These are phyloP conservation scores for Calvatia gigantea DNA, from an alignment of 768 basidiomycete species.

Conservation along the genomic window DNA sequence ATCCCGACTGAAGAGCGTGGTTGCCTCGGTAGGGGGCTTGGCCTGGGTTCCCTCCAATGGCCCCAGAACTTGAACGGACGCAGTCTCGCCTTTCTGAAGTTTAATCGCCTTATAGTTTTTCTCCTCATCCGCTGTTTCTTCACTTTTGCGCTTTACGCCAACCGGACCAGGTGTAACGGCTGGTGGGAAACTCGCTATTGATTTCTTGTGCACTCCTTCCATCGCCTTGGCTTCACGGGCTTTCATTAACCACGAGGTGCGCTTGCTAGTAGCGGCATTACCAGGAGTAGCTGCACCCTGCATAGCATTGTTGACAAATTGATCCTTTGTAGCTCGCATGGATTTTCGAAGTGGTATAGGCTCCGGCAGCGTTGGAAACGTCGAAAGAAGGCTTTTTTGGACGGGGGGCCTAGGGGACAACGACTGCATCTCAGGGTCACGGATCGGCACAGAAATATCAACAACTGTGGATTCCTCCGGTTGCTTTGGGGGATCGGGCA, in stretches of 20 bases:
- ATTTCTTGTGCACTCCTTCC: conserved; percentile 47
- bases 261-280: conserved; percentile 48
- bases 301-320: conserved; percentile 27
- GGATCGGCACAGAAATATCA: conserved; percentile 13
- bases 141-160: conserved; percentile 65
- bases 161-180: not conserved
- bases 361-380: conserved; percentile 59
- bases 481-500: conserved; percentile 5
- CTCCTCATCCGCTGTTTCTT: conserved; percentile 39
- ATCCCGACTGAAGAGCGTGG: conserved; percentile 24
- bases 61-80: conserved; percentile 23
- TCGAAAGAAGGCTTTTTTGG: conserved; percentile 1
- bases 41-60: no score
- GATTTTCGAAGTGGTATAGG: conserved; percentile 72
- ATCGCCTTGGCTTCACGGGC: conserved; percentile 70
- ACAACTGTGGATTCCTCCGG: conserved; percentile 9
- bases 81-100: conserved; percentile 32
- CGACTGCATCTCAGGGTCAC: not conserved
- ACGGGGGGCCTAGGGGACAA: not conserved
- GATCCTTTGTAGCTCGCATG: conserved; percentile 46
- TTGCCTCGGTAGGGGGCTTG: conserved; percentile 11
- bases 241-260: conserved; percentile 80
- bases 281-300: conserved; percentile 38
- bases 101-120: conserved; percentile 50
- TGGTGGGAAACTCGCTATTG: conserved; percentile 8